Conservation (phyloP, 768 basidiomycete genomes). For the Tylopilus sp. region DNA sequence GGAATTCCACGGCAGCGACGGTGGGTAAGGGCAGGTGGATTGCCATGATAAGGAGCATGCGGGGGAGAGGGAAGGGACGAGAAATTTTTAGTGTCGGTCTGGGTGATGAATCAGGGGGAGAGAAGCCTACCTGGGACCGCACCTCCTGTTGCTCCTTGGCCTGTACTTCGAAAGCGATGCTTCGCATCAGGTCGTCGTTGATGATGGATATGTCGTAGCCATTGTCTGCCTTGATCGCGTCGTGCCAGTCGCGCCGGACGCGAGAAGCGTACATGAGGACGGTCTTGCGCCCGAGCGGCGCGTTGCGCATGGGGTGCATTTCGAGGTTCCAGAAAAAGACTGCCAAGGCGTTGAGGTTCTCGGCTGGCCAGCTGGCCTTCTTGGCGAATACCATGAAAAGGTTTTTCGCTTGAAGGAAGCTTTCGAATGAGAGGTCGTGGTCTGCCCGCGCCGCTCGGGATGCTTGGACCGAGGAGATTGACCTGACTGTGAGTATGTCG, state of each 20-base stretch:
- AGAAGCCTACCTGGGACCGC: no score
- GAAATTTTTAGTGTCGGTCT: no score
- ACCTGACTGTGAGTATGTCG: conserved; percentile 7
- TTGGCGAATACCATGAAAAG: not conserved
- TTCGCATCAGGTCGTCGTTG: not conserved
- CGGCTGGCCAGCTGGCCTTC: not conserved
- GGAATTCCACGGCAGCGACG: no score
- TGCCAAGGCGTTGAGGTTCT: not conserved
- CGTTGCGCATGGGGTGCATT: not conserved
- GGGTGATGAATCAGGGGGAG: no score
- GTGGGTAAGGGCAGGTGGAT: no score
- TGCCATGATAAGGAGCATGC: no score
- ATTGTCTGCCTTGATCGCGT: not conserved
- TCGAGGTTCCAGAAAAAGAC: conserved; percentile 10
- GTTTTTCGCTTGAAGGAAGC: conserved; percentile 19
- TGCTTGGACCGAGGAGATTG: conserved; percentile 12
- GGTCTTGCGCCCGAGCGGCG: not conserved
- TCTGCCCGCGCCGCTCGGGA: conserved; percentile 12
- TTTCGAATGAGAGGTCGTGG: conserved; percentile 16
- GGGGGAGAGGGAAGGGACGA: no score
- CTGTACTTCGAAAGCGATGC: not conserved
- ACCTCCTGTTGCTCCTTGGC: no score
- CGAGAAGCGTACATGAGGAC: not conserved
- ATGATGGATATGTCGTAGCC: not conserved
- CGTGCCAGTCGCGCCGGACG: not conserved